Conservation (phyloP, 768 basidiomycete species). For the Tulasnella calospora region DNA sequence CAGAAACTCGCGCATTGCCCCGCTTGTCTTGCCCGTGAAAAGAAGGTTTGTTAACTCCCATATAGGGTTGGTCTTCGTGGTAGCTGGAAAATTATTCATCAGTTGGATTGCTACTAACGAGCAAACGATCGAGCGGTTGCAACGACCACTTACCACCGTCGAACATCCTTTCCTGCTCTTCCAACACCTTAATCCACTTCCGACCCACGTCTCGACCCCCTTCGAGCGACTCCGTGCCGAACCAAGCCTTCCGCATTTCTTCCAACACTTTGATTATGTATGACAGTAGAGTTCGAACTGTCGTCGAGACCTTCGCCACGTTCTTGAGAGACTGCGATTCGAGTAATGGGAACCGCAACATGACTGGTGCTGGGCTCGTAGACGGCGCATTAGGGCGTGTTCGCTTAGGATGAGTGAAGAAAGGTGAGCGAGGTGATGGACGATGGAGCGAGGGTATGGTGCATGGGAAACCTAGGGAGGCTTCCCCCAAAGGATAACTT, state of each 20-base stretch:
- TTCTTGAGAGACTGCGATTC: constrained; percentile 55
- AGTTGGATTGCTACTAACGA: constrained; percentile 26
- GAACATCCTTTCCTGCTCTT: constrained; percentile 58
- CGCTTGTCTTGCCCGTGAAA: constrained; percentile 65
- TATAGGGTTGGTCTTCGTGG: constrained; percentile 54
- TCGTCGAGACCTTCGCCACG: constrained; percentile 64
- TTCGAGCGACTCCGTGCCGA: constrained; percentile 55
- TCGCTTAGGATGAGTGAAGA: constrained; percentile 34
- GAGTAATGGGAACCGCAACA: constrained; percentile 56
- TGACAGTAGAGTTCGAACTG: constrained; percentile 64
- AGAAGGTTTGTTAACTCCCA: constrained; percentile 67
- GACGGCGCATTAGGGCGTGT: constrained; percentile 13
- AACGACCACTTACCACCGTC: constrained; percentile 52
- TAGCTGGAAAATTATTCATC: constrained; percentile 27
- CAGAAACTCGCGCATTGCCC: constrained; percentile 66
- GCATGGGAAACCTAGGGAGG: constrained; percentile 39
- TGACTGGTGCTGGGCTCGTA: constrained; percentile 43
- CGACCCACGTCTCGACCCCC: constrained; percentile 68
- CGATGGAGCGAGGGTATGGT: constrained; percentile 44
- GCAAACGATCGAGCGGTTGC: constrained; percentile 23
- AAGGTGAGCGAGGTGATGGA: constrained; percentile 40
- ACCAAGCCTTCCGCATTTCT: constrained; percentile 70
- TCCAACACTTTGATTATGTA: constrained; percentile 64
- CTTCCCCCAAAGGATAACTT: constrained; percentile 60
- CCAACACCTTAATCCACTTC: constrained; percentile 64